Percentiles rank a stretch among this genome's conserved stretches.
These are phyloP conservation scores for Leishmania braziliensis DNA, from an alignment of 208 protist genomes.

Conservation along the genomic window DNA sequence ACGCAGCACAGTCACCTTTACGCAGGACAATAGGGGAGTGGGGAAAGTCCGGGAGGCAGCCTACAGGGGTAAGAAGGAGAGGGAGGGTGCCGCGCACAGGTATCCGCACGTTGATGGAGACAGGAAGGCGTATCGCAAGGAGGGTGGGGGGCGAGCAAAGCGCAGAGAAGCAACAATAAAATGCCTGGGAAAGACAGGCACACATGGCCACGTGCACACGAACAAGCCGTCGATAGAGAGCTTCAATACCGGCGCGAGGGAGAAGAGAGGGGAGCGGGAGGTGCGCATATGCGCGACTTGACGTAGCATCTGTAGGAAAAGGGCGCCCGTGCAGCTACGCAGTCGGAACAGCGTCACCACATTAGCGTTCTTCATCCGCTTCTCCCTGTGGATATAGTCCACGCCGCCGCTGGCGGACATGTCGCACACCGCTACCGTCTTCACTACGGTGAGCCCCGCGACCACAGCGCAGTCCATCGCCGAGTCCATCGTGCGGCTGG, in stretches of 20 bases:
- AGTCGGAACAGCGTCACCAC: slow-evolving; percentile 82
- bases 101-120: background rate
- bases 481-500: slow-evolving; percentile 65
- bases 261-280: background rate
- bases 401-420: slow-evolving; percentile 67
- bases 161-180: background rate
- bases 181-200: background rate
- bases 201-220: background rate
- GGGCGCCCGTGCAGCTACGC: background rate
- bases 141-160: background rate
- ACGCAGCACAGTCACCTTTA: background rate
- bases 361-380: slow-evolving; percentile 53
- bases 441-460: slow-evolving; percentile 61
- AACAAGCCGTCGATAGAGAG: background rate
- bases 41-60: no score
- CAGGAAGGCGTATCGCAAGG: background rate
- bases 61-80: background rate
- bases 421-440: slow-evolving; percentile 75
- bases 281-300: slow-evolving; percentile 7
- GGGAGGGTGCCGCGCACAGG: background rate
- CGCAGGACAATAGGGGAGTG: no score
- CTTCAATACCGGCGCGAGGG: background rate
- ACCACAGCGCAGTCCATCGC: slow-evolving; percentile 73
- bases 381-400: slow-evolving; percentile 59
- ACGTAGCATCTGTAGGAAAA: no score